Base-by-base conservation (phyloP, 257 asterid genomes). In the Cruciata laevipes region DNA sequence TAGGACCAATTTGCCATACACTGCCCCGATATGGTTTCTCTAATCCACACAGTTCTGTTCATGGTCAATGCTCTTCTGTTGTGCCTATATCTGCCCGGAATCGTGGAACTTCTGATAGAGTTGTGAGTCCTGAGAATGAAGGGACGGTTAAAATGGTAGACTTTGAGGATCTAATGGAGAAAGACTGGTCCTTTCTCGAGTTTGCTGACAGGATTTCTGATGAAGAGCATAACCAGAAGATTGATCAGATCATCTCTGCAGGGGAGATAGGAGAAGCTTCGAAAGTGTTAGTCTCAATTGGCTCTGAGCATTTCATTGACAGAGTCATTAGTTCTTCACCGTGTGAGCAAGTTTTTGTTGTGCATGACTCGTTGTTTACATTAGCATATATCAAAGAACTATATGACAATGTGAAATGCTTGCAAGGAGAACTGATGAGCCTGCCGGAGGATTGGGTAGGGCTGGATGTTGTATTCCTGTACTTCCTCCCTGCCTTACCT, bases 161-260 rank as follows among this genome's bases (percentile, higher is more conserved):
- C 66, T 79, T 87, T 62, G 95, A 87, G 77, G 96, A 86, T 68
- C 65, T 83, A 47, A 78, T 82, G 75, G 90, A 84, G 70, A 90
- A 88, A 69, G 90, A 90, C 75, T 88, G 95, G 92, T 83, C 97
- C 9, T 83, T 90, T 80, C 91, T 90, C 64, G 97, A 92, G 9
- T 38, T 37, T 5, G 82, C 77, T 18, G 71, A 76, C 47, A 52
- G 69, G 40, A 71, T 73, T 73, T 73, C 80, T n/a, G 83, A 81
- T 66, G 83, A 69, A 73, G 83, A 70, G 71, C 82, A 79, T 64
- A 69, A 67, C 63, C 75, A 37, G 74, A 87, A 76, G 70, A 71
- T 78, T 35, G 85, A 87, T 33, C 73, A 65, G 47, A 87, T 92
- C 65, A 83, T 92, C 68, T 82, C 83, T 30, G 87, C 87, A 0